Base-by-base conservation (phyloP, 1,284 basidiomycete genomes). In the Cutaneotrichosporon cavernicola region DNA sequence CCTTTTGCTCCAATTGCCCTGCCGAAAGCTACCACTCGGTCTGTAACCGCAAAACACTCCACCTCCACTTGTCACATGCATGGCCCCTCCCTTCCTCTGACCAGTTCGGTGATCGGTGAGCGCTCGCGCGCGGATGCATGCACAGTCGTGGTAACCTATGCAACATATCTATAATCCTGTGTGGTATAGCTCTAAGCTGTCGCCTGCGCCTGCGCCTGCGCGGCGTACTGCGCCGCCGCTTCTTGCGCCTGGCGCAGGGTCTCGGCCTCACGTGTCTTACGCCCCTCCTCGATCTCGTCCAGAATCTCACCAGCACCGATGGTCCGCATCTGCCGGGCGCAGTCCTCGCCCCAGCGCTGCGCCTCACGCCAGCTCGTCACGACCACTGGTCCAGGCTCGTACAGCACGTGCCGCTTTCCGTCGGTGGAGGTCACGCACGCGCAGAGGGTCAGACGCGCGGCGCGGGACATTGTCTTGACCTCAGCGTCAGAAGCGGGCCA, bases 401-500 rank as follows among this genome's bases (percentile, higher is more conserved):
- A 84, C 70, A 91, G 83, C 56, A 95, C 87, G 71, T 93, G 90
- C 47, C 78, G 77, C 38, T 73, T 77, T 0, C 92, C 93, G 69
- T 88, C 85, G 18, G 94, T 81, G 18, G 88, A 86, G 0, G 93
- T 96, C 18, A 96, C 90, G 62, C 89, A 89, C 0, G 89, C 90
- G 4, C 86, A 87, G 49, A 95, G 80, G 47, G 82, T 85, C 69
- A 95, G 80, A n/a, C 73, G 74, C 38, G 81, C 83, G 5, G 62
- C 49, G 36, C 76, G 72, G 26, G 60, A 36, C 58, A n/a, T 71
- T 69, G 49, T 68, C 67, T 57, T 31, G 60, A 34, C 71, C 70
- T 50, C 70, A 65, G 59, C 49, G 11, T 50, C 61, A 5, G n/a
- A 31, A 11, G 50, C 22, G 0, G 67, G 62, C 61, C 64, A 63